Conservation (phyloP, 441 rosid genomes). For the Arabidopsis hybrid region DNA sequence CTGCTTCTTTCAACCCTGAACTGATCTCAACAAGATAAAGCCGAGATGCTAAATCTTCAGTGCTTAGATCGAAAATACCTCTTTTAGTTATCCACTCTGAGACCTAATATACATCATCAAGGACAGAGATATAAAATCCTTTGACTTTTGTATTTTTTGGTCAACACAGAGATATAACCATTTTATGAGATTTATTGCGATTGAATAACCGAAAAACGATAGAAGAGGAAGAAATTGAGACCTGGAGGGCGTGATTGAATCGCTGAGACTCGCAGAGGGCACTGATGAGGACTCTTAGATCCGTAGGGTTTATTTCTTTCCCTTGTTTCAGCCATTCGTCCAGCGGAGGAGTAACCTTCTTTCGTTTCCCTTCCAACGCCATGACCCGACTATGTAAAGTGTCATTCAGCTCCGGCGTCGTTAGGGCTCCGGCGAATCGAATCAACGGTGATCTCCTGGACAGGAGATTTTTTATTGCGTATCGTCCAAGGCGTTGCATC, state of each 20-base stretch:
- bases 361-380: background rate
- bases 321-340: slow-evolving; percentile 25
- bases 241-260: slow-evolving; percentile 31
- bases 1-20: slow-evolving; percentile 36
- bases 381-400: slow-evolving; percentile 21
- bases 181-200: background rate
- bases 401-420: slow-evolving; percentile 4
- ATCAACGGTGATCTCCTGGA: background rate
- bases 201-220: background rate
- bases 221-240: slow-evolving; percentile 1
- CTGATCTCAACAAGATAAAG: slow-evolving; percentile 28
- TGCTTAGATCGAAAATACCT: slow-evolving; percentile 1
- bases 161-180: background rate
- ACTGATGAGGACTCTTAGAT: slow-evolving; percentile 24
- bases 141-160: too few relatives aligned
- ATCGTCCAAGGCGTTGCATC: slow-evolving; percentile 26
- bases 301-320: slow-evolving; percentile 20
- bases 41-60: slow-evolving; percentile 22
- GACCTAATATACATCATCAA: slow-evolving; percentile 31
- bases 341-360: slow-evolving; percentile 10
- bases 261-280: slow-evolving; percentile 23
- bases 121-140: background rate
- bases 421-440: slow-evolving; percentile 13
- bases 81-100: slow-evolving; percentile 17
- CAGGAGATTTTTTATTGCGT: background rate